Conservation (phyloP, 257 asterid species). For the Ehretia macrophylla region DNA sequence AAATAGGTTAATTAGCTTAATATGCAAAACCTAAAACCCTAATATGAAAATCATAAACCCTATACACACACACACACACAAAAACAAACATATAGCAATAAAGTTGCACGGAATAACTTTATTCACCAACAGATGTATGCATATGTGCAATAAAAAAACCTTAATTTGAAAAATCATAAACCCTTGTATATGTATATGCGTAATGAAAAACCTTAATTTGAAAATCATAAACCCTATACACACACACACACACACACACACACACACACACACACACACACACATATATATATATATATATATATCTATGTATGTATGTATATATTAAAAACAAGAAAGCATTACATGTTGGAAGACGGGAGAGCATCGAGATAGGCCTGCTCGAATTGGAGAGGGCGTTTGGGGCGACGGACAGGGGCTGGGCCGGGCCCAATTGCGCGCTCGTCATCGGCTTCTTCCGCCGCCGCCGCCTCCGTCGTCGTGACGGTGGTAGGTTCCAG, state of each 20-base stretch:
- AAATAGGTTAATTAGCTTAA: neutral
- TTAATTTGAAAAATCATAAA: neutral
- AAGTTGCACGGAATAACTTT: too few species aligned
- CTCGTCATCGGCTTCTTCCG: slow-evolving; percentile 36
- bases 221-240: slow-evolving; percentile 33
- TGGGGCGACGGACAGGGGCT: slow-evolving; percentile 67
- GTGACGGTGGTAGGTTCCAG: neutral
- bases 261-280: neutral
- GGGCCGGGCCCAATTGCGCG: slow-evolving; percentile 75
- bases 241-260: too few species aligned
- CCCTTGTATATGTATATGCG: neutral
- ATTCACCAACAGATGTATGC: too few species aligned
- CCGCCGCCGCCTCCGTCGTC: slow-evolving; percentile 19
- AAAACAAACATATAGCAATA: too few species aligned
- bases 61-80: too few species aligned
- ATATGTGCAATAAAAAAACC: neutral
- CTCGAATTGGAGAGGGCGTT: slow-evolving; percentile 92
- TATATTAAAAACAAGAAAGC: neutral
- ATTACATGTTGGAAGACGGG: slow-evolving; percentile 88
- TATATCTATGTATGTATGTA: too few species aligned
- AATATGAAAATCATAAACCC: neutral
- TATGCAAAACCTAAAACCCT: too few species aligned
- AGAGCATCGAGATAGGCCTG: slow-evolving; percentile 85
- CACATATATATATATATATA: neutral
- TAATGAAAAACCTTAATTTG: too few species aligned